Evolutionary conservation across 768 basidiomycete genomes (phyloP), one percentile per base, ranked within the genome.

Genomic region (Galerina marginata): DNA sequence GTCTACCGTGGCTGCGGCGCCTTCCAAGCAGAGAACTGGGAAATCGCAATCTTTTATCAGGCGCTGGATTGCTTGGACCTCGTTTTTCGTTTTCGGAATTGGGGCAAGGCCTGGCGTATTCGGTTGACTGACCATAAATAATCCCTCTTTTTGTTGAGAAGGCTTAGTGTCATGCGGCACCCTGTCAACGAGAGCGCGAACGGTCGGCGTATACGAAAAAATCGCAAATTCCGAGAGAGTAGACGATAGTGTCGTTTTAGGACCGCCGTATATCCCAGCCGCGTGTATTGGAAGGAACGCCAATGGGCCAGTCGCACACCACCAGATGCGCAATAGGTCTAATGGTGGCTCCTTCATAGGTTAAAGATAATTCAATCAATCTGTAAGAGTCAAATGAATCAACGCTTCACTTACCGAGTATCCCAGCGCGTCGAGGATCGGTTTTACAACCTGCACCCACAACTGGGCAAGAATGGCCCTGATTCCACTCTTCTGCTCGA

Each of bases 261-360:
- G 12, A 14, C 45, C 16, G 2, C 53, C 47, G 20, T 54, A 63
- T 11, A 55, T n/a, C 16, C 57, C 62, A 12, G 62, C 62, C 0
- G 62, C 62, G 39, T 63, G 62, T 12, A 63, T 40, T 4, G 62
- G 62, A 6, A 63, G 40, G 38, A 63, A 59, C 9, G 52, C 25
- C 33, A 63, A 54, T 16, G 29, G 40, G 15, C 62, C 62, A 2
- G 62, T 63, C 33, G 57, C 58, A 49, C 58, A 63, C 62, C 62
- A 63, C 62, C 62, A 63, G 10, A 63, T 15, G 11, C 62, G 57
- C 23, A 12, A n/a, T 9, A 44, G 44, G 14, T 46, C 36, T 25
- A 7, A 23, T 9, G 25, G 16, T 20, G 54, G n/a, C 15, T 39
- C 11, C 14, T 15, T 33, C 29, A 7, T 5, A 33, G 4, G 29